A percentile compares a stretch with the other conserved stretches of the same genome.
Evolutionary conservation across 2,329 filamentous ascomycete species (phyloP).

Genomic region (Parastagonospora nodorum): DNA sequence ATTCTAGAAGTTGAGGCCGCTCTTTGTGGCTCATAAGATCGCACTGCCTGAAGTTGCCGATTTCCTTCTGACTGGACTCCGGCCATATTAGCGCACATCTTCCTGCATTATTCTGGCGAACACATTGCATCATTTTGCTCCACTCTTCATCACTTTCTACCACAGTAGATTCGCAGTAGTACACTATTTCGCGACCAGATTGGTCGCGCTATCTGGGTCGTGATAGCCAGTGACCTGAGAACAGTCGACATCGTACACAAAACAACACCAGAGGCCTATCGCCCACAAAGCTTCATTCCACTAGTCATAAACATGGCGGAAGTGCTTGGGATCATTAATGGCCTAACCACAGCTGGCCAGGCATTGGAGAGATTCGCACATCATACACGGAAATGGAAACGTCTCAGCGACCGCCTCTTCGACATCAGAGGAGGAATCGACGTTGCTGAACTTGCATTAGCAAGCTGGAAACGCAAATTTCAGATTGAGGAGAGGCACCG

Average conservation of each 20-base stretch:
- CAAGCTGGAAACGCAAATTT: slow-evolving; percentile 31
- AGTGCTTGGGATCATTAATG: slow-evolving; percentile 21
- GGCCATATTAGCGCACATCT: neutral
- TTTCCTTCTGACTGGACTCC: neutral
- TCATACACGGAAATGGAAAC: slow-evolving; percentile 23
- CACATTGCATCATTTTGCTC: neutral
- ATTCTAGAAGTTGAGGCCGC: slow-evolving; percentile 12
- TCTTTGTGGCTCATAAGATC: slow-evolving; percentile 1
- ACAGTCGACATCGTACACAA: too few species aligned
- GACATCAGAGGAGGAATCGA: slow-evolving; percentile 28
- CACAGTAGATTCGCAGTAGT: too few species aligned
- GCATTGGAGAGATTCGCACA: slow-evolving; percentile 22
- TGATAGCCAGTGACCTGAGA: too few species aligned
- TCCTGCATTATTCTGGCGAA: neutral
- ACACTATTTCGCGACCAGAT: too few species aligned
- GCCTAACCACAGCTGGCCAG: slow-evolving; percentile 20
- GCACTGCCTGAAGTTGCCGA: slow-evolving; percentile 3
- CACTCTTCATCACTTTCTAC: too few species aligned
- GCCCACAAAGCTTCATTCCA: too few species aligned
- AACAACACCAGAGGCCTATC: too few species aligned
- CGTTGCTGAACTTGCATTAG: slow-evolving; percentile 21
- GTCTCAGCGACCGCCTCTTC: slow-evolving; percentile 26
- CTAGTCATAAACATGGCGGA: slow-evolving; percentile 17
- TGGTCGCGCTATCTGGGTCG: too few species aligned
- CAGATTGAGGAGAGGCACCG: slow-evolving; percentile 23